Base-by-base conservation (phyloP, 148 eudicot species). In the Cornus controversa region DNA sequence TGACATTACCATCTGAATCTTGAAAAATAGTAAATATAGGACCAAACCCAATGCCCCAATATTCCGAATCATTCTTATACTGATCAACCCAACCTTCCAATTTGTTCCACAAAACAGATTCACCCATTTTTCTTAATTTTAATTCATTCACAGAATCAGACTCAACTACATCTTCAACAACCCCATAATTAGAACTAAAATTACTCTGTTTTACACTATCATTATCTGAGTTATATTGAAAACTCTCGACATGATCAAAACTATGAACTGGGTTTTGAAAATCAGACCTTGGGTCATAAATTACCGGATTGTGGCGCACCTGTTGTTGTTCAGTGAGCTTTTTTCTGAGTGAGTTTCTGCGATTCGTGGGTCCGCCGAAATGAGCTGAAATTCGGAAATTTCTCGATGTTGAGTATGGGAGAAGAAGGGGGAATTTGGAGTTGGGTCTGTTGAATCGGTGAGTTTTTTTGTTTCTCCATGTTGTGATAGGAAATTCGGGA, bases 41-140 rank as follows among this genome's bases (percentile, higher is more conserved):
- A 67, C 86, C 84, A 57, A 87, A 86, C 76, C 98, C 98, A 83
- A 88, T 80, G 22, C 98, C 98, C 98, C 98, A 94, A 88, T 85
- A 88, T 75, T 90, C 93, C 2, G 77, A 69, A 80, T 92, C 94
- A 25, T 83, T 79, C 89, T 91, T 89, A 81, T 87, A 91, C 84
- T 87, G 92, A 78, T 90, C 91, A 78, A 78, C 84, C 98, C 98
- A 92, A 66, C 80, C 75, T 85, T 87, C 93, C 71, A 94, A 87
- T 72, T 88, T 86, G 82, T 85, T 75, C 89, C 80, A 82, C 82
- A 87, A 66, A 58, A 75, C 83, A 50, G 91, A 90, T 8, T 85
- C 90, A 23, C 80, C 84, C 82, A 69, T 34, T 29, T 68, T n/a
- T n/a, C n/a, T n/a, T n/a, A n/a, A n/a, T n/a, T n/a, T 79, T 36